Evolutionary conservation across 208 protist species (phyloP), one percentile per base, ranked within the genome.

Genomic region (Acanthamoeba culbertsoni): DNA sequence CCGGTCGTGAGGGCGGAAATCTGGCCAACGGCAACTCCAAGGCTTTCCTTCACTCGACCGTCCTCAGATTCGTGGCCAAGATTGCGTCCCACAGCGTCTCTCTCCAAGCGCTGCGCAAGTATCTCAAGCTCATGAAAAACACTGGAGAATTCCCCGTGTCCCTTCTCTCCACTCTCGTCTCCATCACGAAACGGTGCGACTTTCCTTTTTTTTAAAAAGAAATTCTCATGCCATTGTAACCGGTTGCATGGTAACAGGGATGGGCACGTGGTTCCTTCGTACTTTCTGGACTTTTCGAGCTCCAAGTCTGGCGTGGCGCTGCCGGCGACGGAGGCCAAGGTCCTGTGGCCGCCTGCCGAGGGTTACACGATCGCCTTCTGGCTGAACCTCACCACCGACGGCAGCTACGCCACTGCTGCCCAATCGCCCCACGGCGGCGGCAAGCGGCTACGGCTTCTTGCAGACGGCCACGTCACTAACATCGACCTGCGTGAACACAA

Each of bases 351-450:
- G 6, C 84, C 84, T 10, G 4, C 43, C 23, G 43, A 71, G 4
- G 84, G 84, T 12, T 91, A 91, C 43, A 71, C 84, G 31, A 62
- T 91, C 26, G 51, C 84, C 84, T 91, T 91, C 55, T 91, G 84
- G 84, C 40, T 91, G 16, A 63, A 91, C 40, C 46, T 91, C 12
- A 91, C 46, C 40, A 55, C 40, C 4, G 23, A 75, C 63, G 63
- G 31, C 37, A 23, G 33, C 63, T 6, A 4, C 8, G 23, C 37
- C 26, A 4, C 14, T 43, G 23, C 37, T 6, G 8, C 37, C 14
- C 51, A 14, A 14, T n/a, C 51, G 5, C 3, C 33, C 63, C 63
- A 75, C 28, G 63, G 33, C 33, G 37, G 75, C 23, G 46, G 75
- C 45, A 86, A 86, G 75, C 46, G 55, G 55, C 55, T 62, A 26